Evolutionary conservation across 108 stramenopile genomes (phyloP), one percentile per base, ranked within the genome.

Genomic region (Fistulifera solaris): DNA sequence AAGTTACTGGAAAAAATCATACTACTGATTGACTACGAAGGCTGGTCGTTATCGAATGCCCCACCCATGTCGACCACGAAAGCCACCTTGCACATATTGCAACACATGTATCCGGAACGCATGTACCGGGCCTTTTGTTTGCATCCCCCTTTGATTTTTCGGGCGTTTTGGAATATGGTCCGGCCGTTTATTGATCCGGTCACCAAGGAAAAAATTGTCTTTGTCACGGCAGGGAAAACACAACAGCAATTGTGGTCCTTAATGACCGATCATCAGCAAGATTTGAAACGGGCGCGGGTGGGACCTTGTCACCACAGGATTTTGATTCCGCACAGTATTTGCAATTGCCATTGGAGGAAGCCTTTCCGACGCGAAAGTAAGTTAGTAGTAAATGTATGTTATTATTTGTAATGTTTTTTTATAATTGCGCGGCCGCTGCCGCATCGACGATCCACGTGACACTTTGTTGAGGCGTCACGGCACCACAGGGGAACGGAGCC

Each of bases 71-170:
- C 70, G 40, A 85, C 91, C 12, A 71, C 58, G 27, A 77, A 67
- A 42, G 65, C 77, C 21, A 94, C 93, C 2, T 44, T 95, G 47
- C 56, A 73, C 58, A 94, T 96, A 27, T 55, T 96, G 18, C 94
- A 95, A 59, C 62, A 72, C 27, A 91, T 91, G 68, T 96, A 94
- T 71, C 86, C 88, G 0, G 94, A 95, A 66, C 70, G 88, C 8
- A 75, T 94, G 68, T 67, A 77, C 40, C 54, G 78, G 39, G 85
- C 83, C 0, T 95, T 86, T 66, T 65, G 95, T 59, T 70, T 80
- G 46, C 80, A 90, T 59, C 89, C 94, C 10, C 92, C 93, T 0
- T 58, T 87, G 27, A 63, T 93, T 1, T 95, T 95, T 62, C 60
- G 77, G 16, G 64, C 79, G 7, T 94, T 95, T 74, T 96, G 87